Conservation (phyloP, 1,284 basidiomycete species). For the Agaricales sp. region DNA sequence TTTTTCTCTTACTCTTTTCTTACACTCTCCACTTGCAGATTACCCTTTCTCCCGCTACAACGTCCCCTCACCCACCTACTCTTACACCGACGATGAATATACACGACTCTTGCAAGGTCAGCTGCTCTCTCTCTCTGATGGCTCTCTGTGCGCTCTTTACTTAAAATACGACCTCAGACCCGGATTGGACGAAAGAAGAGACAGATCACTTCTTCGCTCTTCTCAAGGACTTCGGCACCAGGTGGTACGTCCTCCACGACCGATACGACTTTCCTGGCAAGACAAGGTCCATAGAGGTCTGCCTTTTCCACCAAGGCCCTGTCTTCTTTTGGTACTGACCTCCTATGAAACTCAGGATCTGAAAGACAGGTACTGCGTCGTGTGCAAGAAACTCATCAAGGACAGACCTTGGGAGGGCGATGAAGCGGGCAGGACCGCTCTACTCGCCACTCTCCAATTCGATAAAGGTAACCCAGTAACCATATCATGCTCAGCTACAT, state of each 20-base stretch:
- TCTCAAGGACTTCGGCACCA: slow-evolving; percentile 75
- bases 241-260: slow-evolving; percentile 89
- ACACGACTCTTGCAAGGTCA: slow-evolving; percentile 66
- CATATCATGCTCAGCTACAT: not conserved
- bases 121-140: slow-evolving; percentile 9
- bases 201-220: slow-evolving; percentile 89
- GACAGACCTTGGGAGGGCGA: slow-evolving; percentile 78
- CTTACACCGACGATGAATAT: slow-evolving; percentile 92
- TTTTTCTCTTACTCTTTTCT: not conserved
- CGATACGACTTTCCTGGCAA: slow-evolving; percentile 70
- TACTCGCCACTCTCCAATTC: slow-evolving; percentile 68
- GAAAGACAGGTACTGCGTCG: slow-evolving; percentile 91
- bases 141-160: not conserved
- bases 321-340: not conserved
- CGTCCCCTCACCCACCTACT: slow-evolving; percentile 56
- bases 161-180: slow-evolving; percentile 34
- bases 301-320: slow-evolving; percentile 9
- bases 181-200: slow-evolving; percentile 89
- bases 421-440: slow-evolving; percentile 55
- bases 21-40: slow-evolving; percentile 30
- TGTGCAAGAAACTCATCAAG: slow-evolving; percentile 83
- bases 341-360: slow-evolving; percentile 55
- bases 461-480: slow-evolving; percentile 58
- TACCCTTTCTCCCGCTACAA: slow-evolving; percentile 81
- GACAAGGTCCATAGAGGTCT: slow-evolving; percentile 59